Evolutionary conservation across 2,329 filamentous ascomycete species (phyloP).

Genomic region (Metarhizium guizhouense): DNA sequence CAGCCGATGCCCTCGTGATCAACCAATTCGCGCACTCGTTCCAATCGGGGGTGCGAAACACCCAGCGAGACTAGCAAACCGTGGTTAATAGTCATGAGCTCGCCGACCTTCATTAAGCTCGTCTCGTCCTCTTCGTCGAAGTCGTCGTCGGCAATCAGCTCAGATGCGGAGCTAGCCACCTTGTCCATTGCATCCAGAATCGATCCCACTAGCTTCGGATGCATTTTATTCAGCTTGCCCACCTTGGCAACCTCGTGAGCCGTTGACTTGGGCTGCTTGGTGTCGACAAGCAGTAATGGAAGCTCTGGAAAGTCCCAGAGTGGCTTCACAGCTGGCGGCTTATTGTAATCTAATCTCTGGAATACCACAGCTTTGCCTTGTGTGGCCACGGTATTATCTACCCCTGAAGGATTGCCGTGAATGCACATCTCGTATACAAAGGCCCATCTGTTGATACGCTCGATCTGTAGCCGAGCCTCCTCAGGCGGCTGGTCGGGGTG

Average conservation of each 20-base stretch:
- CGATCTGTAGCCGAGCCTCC: slow-evolving; percentile 82
- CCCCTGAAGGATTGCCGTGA: slow-evolving; percentile 90
- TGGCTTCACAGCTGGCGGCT: slow-evolving; percentile 67
- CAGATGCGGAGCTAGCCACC: slow-evolving; percentile 48
- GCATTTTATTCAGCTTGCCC: slow-evolving; percentile 55
- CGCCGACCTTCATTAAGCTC: slow-evolving; percentile 66
- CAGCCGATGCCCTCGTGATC: slow-evolving; percentile 86
- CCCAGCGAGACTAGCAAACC: slow-evolving; percentile 84
- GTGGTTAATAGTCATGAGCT: slow-evolving; percentile 90
- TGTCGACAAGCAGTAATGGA: slow-evolving; percentile 83
- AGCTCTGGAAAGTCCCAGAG: slow-evolving; percentile 87
- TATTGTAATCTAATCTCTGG: slow-evolving; percentile 66
- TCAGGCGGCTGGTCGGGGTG: slow-evolving; percentile 83
- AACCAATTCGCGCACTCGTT: slow-evolving; percentile 83
- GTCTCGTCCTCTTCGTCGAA: slow-evolving; percentile 59
- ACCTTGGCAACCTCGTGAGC: slow-evolving; percentile 82
- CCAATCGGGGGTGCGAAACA: slow-evolving; percentile 87
- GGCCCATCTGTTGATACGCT: slow-evolving; percentile 95
- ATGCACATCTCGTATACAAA: slow-evolving; percentile 97
- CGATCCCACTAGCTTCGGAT: slow-evolving; percentile 68
- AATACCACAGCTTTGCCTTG: slow-evolving; percentile 94
- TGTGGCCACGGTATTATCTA: slow-evolving; percentile 92
- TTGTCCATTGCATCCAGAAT: slow-evolving; percentile 82
- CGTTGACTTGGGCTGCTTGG: slow-evolving; percentile 79
- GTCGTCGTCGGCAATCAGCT: slow-evolving; percentile 47